Base-by-base conservation (phyloP, 73 alveolate species). In the Uronychia binucleata region DNA sequence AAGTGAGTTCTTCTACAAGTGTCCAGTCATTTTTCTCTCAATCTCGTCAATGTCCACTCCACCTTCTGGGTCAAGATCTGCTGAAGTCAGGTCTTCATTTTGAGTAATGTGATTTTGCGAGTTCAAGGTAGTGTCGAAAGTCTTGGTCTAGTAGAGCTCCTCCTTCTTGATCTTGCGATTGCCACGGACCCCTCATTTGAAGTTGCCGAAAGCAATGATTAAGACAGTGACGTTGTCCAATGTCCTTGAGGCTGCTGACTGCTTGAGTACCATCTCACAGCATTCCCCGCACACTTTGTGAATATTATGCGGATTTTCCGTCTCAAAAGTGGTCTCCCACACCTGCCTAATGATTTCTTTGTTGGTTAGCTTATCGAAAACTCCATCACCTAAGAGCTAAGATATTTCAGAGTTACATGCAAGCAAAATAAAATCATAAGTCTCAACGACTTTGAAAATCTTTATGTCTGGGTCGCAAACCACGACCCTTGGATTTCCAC, bases 401-500 rank as follows among this genome's bases (percentile, higher is more conserved):
- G 78, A 91, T 33, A 88, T 82, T 25, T 0, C n/a, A 59, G 28
- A 30, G 57, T 88, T 92, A 92, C 98, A 83, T 74, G 96, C 98
- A 27, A 94, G 76, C 8, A 94, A 32, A 8, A 94, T 77, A 57
- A 92, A 94, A 78, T 94, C 98, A 92, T 92, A 91, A 77, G 95
- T 96, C 28, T 93, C 80, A 57, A 86, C 87, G 78, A 97, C 93
- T 74, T 93, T 89, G 82, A 96, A 97, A 58, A 87, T 88, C 80
- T 90, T 91, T 0, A 97, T 88, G 80, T 97, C 99, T 34, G 99
- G 99, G 35, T 90, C 95, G 5, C 97, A 86, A 13, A 96, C 86
- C 28, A 96, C 86, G 1, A 94, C 98, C 77, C 88, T 93, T 57
- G 92, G 93, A 79, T 94, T 94, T 14, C 99, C 99, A 0, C 99